Percentiles rank a stretch among this genome's conserved stretches.
Conservation (phyloP, 2,329 filamentous ascomycete genomes). For the Fusarium haematococcum region DNA sequence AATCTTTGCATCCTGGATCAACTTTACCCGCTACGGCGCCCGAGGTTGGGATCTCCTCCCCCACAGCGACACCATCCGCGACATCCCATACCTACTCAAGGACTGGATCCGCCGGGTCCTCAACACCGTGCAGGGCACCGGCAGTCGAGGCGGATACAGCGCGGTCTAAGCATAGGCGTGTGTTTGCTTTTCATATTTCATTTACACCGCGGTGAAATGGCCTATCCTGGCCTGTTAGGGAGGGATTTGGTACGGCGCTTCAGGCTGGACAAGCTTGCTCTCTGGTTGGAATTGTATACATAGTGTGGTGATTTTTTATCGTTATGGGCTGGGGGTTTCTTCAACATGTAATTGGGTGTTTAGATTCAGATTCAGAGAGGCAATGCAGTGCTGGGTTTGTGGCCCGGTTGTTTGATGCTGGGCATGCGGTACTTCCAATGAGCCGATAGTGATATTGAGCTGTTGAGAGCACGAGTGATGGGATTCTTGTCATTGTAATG, state of each 20-base stretch:
- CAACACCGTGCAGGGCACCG: conserved; percentile 85
- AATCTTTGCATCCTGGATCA: conserved; percentile 98
- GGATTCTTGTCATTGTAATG: not conserved
- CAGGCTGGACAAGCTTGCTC: conserved; percentile 39
- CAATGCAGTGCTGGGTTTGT: conserved; percentile 12
- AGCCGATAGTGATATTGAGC: not conserved
- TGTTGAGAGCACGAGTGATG: not conserved
- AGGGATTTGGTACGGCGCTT: conserved; percentile 37
- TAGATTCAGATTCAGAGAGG: conserved; percentile 23
- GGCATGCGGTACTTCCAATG: not conserved
- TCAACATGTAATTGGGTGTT: conserved; percentile 35
- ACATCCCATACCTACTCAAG: conserved; percentile 91
- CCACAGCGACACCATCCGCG: conserved; percentile 90
- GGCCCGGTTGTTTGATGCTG: not conserved
- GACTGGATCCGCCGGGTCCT: conserved; percentile 86
- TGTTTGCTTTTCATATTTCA: conserved; percentile 6
- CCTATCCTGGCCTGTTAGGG: not conserved
- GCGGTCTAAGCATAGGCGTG: conserved; percentile 73
- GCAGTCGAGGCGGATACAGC: conserved; percentile 91
- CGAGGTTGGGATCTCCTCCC: conserved; percentile 95
- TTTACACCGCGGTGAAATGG: not conserved
- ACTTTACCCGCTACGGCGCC: conserved; percentile 96
- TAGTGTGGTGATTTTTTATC: conserved; percentile 22
- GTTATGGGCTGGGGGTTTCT: conserved; percentile 16
- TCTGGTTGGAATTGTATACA: conserved; percentile 43